A percentile compares a stretch with the other conserved stretches of the same genome.
Conservation (phyloP, 1,284 basidiomycete genomes). For the Spongiforma sp. region DNA sequence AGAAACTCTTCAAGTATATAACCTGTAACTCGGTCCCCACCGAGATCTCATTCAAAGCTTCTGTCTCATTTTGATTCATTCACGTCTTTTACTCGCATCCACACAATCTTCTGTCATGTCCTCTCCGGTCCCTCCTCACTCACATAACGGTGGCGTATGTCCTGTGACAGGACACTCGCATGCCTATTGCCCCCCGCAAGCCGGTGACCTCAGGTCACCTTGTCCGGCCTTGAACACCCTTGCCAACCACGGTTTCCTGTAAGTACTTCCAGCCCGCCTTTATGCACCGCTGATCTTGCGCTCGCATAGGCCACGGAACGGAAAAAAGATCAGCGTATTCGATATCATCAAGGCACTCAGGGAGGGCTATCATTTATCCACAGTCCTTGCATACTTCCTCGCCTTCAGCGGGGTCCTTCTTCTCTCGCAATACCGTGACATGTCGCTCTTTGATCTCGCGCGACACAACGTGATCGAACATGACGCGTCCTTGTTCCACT, state of each 20-base stretch:
- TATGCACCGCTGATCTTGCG: neutral
- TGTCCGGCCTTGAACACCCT: slow-evolving; percentile 56
- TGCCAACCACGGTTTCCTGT: slow-evolving; percentile 54
- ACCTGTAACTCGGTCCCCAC: no score
- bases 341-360: slow-evolving; percentile 37
- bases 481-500: slow-evolving; percentile 57
- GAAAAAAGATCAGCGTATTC: slow-evolving; percentile 36
- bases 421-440: slow-evolving; percentile 31
- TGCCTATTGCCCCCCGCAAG: slow-evolving; percentile 32
- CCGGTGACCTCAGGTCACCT: slow-evolving; percentile 44
- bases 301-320: slow-evolving; percentile 38
- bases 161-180: slow-evolving; percentile 35
- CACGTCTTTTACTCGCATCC: neutral
- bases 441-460: slow-evolving; percentile 48
- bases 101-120: slow-evolving; percentile 28
- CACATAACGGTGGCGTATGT: slow-evolving; percentile 25
- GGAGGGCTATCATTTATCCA: slow-evolving; percentile 43
- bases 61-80: neutral
- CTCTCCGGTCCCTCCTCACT: slow-evolving; percentile 19
- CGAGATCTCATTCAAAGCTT: no score
- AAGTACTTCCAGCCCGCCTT: slow-evolving; percentile 14
- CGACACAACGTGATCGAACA: slow-evolving; percentile 53
- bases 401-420: slow-evolving; percentile 34
- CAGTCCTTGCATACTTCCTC: slow-evolving; percentile 38
- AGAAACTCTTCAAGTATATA: no score